phyloP scores from a whole-genome alignment of 2,329 filamentous ascomycete genomes.

The Fusarium tuaranense region DNA sequence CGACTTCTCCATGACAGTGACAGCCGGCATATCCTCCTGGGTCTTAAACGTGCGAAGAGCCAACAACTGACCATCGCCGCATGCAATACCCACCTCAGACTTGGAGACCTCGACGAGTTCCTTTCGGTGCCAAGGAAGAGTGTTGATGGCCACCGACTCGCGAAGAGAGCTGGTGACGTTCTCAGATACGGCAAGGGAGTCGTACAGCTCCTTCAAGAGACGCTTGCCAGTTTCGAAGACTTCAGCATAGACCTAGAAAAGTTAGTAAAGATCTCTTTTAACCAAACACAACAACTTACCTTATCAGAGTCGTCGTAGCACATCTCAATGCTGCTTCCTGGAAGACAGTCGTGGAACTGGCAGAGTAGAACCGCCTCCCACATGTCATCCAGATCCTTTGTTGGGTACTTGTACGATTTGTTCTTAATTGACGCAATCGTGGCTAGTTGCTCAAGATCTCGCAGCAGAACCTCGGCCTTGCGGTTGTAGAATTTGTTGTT shows the following conservation, averaged over 20 bases:
- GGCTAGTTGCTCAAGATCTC: conserved; percentile 88
- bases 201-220: conserved; percentile 76
- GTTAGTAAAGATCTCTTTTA: conserved; percentile 7
- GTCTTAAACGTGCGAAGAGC: conserved; percentile 63
- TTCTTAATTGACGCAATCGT: conserved; percentile 84
- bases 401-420: conserved; percentile 86
- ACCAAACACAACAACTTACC: conserved; percentile 52
- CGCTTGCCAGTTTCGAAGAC: conserved; percentile 82
- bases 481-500: conserved; percentile 98
- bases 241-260: conserved; percentile 76
- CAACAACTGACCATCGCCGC: conserved; percentile 66
- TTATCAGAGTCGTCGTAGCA: conserved; percentile 96
- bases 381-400: conserved; percentile 92
- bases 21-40: conserved; percentile 58
- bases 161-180: conserved; percentile 54
- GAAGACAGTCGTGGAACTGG: conserved; percentile 97
- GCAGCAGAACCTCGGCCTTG: conserved; percentile 84
- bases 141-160: conserved; percentile 79
- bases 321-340: conserved; percentile 96
- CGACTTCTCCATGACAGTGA: conserved; percentile 62
- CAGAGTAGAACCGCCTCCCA: conserved; percentile 94
- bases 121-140: conserved; percentile 84
- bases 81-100: conserved; percentile 65
- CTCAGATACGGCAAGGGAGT: conserved; percentile 72
- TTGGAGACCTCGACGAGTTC: conserved; percentile 76